A percentile compares a stretch with the other conserved stretches of the same genome.
phyloP scores from a whole-genome alignment of 2,329 filamentous ascomycete genomes.

The Blumeria hordei region DNA sequence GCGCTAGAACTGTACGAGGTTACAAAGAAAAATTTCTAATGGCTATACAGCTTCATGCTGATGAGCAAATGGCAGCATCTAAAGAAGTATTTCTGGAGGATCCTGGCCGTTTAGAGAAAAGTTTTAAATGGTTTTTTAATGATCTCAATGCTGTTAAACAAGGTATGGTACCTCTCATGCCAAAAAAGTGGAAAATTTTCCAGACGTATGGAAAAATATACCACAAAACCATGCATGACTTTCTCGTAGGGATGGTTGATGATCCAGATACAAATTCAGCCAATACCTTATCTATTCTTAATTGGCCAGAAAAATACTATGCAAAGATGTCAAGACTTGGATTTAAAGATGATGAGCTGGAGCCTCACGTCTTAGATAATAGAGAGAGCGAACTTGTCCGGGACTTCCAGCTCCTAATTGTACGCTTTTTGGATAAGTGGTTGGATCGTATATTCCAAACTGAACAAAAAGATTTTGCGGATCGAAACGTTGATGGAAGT shows the following conservation, averaged over 20 bases:
- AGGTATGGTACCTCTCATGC: slow-evolving; percentile 78
- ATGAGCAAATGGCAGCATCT: slow-evolving; percentile 33
- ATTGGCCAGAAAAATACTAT: slow-evolving; percentile 93
- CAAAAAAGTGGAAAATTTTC: slow-evolving; percentile 90
- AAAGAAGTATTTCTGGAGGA: slow-evolving; percentile 58
- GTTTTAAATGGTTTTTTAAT: slow-evolving; percentile 91
- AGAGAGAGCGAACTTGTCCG: slow-evolving; percentile 74
- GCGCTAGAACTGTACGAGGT: slow-evolving; percentile 72
- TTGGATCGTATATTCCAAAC: slow-evolving; percentile 76
- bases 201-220: slow-evolving; percentile 79
- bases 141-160: slow-evolving; percentile 86
- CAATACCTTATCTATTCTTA: slow-evolving; percentile 74
- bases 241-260: slow-evolving; percentile 59
- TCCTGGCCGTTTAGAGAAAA: slow-evolving; percentile 62
- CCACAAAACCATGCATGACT: slow-evolving; percentile 87
- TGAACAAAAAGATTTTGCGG: slow-evolving; percentile 59
- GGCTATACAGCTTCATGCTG: slow-evolving; percentile 37
- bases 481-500: slow-evolving; percentile 45
- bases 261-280: slow-evolving; percentile 64
- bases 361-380: slow-evolving; percentile 72
- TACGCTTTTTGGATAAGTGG: slow-evolving; percentile 90
- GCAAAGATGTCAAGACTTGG: slow-evolving; percentile 84
- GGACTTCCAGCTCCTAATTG: slow-evolving; percentile 86
- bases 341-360: slow-evolving; percentile 49
- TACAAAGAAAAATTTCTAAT: slow-evolving; percentile 92